Evolutionary conservation across 805 yeast genomes (phyloP).

Genomic region (Starmerella powellii): DNA sequence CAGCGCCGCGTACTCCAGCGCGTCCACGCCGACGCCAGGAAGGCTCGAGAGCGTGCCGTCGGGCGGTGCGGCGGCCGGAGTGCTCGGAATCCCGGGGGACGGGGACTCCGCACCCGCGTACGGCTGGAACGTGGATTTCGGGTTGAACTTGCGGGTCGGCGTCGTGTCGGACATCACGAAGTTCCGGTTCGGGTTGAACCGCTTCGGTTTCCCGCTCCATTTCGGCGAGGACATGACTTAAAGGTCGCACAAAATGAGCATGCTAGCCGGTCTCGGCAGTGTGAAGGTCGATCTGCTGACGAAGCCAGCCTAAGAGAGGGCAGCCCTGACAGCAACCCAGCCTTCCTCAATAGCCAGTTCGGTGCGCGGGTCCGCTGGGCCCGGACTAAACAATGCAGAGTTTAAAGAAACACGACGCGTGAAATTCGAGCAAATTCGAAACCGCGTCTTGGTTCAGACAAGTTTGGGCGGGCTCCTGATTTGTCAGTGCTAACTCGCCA

Average conservation of each 20-base stretch:
- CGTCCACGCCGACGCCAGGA: slow-evolving; percentile 2
- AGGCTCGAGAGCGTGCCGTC: background rate
- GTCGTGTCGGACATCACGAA: slow-evolving; percentile 13
- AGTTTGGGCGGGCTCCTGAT: too few relatives aligned
- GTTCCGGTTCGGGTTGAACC: slow-evolving; percentile 14
- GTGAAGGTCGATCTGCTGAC: background rate
- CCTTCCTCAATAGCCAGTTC: too few relatives aligned
- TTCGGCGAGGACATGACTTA: slow-evolving; percentile 15
- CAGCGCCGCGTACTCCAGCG: slow-evolving; percentile 15
- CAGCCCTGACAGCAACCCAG: too few relatives aligned
- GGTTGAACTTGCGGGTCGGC: slow-evolving; percentile 16
- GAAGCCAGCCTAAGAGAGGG: background rate
- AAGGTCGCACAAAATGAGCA: background rate
- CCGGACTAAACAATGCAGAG: too few relatives aligned
- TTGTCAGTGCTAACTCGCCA: too few relatives aligned
- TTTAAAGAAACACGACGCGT: too few relatives aligned
- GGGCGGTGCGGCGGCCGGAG: background rate
- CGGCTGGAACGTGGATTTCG: slow-evolving; percentile 15
- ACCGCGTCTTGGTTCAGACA: too few relatives aligned
- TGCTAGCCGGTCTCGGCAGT: slow-evolving; percentile 2
- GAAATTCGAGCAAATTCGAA: too few relatives aligned
- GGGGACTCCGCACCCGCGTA: background rate
- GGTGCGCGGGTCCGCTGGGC: too few relatives aligned
- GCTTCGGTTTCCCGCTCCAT: slow-evolving; percentile 16
- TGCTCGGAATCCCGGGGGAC: background rate